Percentiles rank a stretch among this genome's conserved stretches.
Evolutionary conservation across 306 rosid genomes (phyloP).

Genomic region (Cercis canadensis): DNA sequence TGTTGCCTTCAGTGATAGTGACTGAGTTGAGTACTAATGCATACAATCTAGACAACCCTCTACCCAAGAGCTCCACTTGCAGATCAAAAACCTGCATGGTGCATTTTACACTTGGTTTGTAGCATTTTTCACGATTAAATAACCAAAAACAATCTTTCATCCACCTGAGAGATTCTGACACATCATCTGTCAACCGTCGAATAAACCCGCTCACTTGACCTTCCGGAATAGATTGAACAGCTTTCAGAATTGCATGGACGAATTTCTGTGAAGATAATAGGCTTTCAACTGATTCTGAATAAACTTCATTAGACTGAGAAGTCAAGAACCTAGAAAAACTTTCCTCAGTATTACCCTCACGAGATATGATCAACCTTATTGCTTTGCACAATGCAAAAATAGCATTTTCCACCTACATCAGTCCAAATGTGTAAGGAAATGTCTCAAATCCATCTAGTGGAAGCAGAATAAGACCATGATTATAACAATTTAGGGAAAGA

Average conservation of each 20-base stretch:
- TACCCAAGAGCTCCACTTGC: slow-evolving; percentile 71
- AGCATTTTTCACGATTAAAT: slow-evolving; percentile 43
- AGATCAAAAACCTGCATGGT: slow-evolving; percentile 43
- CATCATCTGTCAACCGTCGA: slow-evolving; percentile 60
- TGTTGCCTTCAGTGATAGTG: slow-evolving; percentile 72
- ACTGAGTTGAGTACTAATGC: slow-evolving; percentile 70
- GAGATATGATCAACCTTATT: slow-evolving; percentile 54
- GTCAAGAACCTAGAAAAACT: slow-evolving; percentile 52
- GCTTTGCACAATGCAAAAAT: slow-evolving; percentile 81
- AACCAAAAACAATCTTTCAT: slow-evolving; percentile 48
- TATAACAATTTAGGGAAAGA: not conserved
- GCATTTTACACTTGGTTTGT: slow-evolving; percentile 1
- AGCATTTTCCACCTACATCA: slow-evolving; percentile 74
- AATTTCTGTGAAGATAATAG: slow-evolving; percentile 65
- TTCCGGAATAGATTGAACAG: slow-evolving; percentile 77
- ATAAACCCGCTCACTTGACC: slow-evolving; percentile 80
- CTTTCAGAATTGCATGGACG: slow-evolving; percentile 57
- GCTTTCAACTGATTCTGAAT: slow-evolving; percentile 70
- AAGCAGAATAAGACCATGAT: slow-evolving; percentile 29
- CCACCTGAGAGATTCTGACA: slow-evolving; percentile 79
- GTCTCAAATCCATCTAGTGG: slow-evolving; percentile 35
- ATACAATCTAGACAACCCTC: slow-evolving; percentile 81
- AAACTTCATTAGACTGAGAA: slow-evolving; percentile 51
- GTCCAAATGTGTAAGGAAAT: slow-evolving; percentile 35
- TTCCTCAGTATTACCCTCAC: slow-evolving; percentile 44